These are phyloP conservation scores for Penicillium roqueforti DNA, from an alignment of 495 filamentous ascomycete genomes.

Conservation along the genomic window DNA sequence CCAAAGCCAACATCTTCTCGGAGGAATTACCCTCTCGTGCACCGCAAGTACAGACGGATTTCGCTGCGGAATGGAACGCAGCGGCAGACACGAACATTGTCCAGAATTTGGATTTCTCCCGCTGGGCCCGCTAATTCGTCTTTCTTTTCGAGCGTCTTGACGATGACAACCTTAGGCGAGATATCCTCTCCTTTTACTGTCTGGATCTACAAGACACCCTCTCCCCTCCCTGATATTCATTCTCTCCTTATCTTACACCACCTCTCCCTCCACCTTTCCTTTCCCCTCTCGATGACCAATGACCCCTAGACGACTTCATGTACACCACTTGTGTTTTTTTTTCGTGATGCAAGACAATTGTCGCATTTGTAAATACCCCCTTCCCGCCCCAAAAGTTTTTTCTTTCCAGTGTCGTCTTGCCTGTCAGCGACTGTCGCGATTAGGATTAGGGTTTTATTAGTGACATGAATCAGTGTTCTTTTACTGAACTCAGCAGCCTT, in stretches of 20 bases:
- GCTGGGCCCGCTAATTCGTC: constrained; percentile 36
- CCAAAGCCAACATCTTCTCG: constrained; percentile 43
- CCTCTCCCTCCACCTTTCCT: not conserved
- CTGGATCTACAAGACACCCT: not conserved
- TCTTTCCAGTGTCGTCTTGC: constrained; percentile 7
- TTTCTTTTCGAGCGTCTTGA: not conserved
- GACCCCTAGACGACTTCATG: constrained; percentile 27
- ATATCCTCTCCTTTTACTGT: not conserved
- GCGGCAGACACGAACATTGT: constrained; percentile 39
- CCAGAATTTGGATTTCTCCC: constrained; percentile 43
- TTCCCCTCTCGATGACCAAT: constrained; percentile 9
- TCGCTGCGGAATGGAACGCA: constrained; percentile 41
- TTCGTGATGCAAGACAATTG: constrained; percentile 17
- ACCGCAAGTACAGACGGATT: constrained; percentile 27
- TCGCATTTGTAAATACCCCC: constrained; percentile 37
- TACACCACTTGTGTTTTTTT: constrained; percentile 30
- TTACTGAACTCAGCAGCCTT: too few species aligned
- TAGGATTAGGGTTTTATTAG: constrained; percentile 3
- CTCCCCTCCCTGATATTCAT: not conserved
- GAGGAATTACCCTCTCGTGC: constrained; percentile 36
- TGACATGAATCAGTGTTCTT: not conserved
- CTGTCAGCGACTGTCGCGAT: constrained; percentile 5
- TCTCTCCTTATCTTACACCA: not conserved
- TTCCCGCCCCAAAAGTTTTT: constrained; percentile 29
- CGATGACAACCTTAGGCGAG: not conserved